Percentiles rank a stretch among this genome's conserved stretches.
phyloP scores from a whole-genome alignment of 2,329 filamentous ascomycete species.

The Trematosphaeria pertusa region DNA sequence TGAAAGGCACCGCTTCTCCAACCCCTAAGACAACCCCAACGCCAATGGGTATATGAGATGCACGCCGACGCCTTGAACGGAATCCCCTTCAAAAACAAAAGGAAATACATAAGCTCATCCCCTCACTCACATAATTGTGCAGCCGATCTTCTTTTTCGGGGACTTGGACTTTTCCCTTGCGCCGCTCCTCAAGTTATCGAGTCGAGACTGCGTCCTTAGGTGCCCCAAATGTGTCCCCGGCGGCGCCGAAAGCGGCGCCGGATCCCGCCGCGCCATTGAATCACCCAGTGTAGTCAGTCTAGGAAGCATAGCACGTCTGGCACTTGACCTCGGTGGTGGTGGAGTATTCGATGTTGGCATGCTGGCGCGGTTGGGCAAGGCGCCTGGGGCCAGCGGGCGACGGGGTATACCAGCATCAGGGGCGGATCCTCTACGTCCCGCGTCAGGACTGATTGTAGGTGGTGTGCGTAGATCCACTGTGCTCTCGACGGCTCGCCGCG shows the following conservation, averaged over 20 bases:
- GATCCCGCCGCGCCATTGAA: not conserved
- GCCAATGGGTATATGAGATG: slow-evolving; percentile 24
- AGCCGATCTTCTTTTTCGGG: slow-evolving; percentile 14
- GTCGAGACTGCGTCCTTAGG: not conserved
- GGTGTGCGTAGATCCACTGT: slow-evolving; percentile 30
- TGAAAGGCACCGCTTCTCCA: not conserved
- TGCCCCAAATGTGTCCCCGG: slow-evolving; percentile 10
- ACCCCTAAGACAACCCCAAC: not conserved
- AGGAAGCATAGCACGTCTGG: slow-evolving; percentile 13
- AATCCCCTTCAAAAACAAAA: slow-evolving; percentile 1
- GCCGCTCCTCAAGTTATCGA: not conserved
- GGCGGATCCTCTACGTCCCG: slow-evolving; percentile 33
- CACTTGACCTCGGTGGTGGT: not conserved
- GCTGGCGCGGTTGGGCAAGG: slow-evolving; percentile 15
- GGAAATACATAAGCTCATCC: not conserved
- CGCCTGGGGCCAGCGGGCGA: slow-evolving; percentile 14
- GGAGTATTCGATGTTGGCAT: slow-evolving; percentile 9
- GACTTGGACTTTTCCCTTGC: slow-evolving; percentile 8
- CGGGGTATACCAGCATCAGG: slow-evolving; percentile 23
- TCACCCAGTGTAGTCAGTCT: slow-evolving; percentile 6
- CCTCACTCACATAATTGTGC: slow-evolving; percentile 18
- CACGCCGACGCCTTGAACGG: slow-evolving; percentile 14
- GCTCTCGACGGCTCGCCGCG: slow-evolving; percentile 24
- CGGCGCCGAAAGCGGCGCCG: slow-evolving; percentile 15
- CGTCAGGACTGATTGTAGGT: slow-evolving; percentile 20